Percentiles rank a stretch among this genome's conserved stretches.
These are phyloP conservation scores for Hemisphaericaspora nanyangensis DNA, from an alignment of 805 yeast genomes.

Conservation along the genomic window DNA sequence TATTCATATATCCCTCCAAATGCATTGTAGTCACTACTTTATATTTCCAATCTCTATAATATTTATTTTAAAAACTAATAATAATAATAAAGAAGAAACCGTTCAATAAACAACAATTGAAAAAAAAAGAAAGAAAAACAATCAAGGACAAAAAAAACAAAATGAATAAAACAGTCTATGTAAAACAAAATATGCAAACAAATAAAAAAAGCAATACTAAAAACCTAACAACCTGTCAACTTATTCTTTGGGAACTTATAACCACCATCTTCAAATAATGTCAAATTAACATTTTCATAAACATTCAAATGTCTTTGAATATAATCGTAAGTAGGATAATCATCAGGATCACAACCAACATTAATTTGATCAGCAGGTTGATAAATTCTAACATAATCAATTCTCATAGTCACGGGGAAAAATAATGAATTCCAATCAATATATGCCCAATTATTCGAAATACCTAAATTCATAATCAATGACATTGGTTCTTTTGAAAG, in stretches of 20 bases:
- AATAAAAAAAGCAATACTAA: too few species aligned
- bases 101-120: too few species aligned
- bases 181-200: too few species aligned
- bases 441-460: slow-evolving; percentile 90
- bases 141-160: too few species aligned
- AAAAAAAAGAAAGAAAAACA: too few species aligned
- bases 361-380: slow-evolving; percentile 67
- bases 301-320: slow-evolving; percentile 67
- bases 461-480: slow-evolving; percentile 79
- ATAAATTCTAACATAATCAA: slow-evolving; percentile 89
- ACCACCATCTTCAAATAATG: slow-evolving; percentile 76
- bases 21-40: too few species aligned
- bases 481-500: slow-evolving; percentile 93
- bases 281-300: slow-evolving; percentile 64
- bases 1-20: too few species aligned
- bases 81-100: too few species aligned
- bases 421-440: slow-evolving; percentile 80
- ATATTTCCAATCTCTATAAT: too few species aligned
- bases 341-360: slow-evolving; percentile 82
- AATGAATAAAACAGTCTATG: too few species aligned
- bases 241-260: slow-evolving; percentile 43
- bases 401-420: slow-evolving; percentile 73
- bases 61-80: too few species aligned
- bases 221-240: slow-evolving; percentile 21
- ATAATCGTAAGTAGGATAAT: slow-evolving; percentile 82